Evolutionary conservation across 768 basidiomycete genomes (phyloP), one percentile per base, ranked within the genome.

Genomic region (Mycena sanguinolenta): DNA sequence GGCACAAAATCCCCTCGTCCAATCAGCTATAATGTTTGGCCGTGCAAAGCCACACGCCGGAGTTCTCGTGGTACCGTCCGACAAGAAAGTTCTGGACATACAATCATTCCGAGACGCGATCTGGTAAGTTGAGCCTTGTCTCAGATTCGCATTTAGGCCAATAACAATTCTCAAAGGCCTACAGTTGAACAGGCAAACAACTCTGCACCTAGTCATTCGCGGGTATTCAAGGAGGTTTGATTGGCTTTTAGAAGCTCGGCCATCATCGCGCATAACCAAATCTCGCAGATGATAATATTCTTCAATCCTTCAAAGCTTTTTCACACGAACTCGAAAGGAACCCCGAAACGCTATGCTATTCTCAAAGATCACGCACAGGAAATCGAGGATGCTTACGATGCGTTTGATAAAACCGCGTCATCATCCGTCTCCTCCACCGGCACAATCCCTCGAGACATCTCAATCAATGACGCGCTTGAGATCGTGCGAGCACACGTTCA

Each of bases 191-290:
- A 79, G 52, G 75, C 82, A 63, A 87, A 86, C 62, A 69, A 70
- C n/a, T 81, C 74, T 60, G 84, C 85, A 4, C 86, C 86, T 10
- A 76, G 80, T 49, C 85, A 86, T 72, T 63, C 62, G 19, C 84
- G 84, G 25, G 66, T 87, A 4, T 85, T 85, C 77, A 86, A 85
- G 67, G 84, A 85, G 76, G 84, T 82, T 65, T 46, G 34, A 23
- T 52, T 13, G 21, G 25, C 66, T 2, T 46, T 46, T n/a, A n/a
- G n/a, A n/a, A n/a, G 46, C 58, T 32, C 8, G 46, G 17, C 50
- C 32, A 32, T 39, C 28, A 6, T 12, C 36, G 23, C 17, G 21
- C 55, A 57, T 36, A 42, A n/a, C n/a, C n/a, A n/a, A n/a, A n/a
- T n/a, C 49, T 39, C 36, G 28, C 21, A 86, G 84, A 87, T 87